These are phyloP conservation scores for Ustilago esculenta DNA, from an alignment of 1,284 basidiomycete genomes.

Conservation along the genomic window DNA sequence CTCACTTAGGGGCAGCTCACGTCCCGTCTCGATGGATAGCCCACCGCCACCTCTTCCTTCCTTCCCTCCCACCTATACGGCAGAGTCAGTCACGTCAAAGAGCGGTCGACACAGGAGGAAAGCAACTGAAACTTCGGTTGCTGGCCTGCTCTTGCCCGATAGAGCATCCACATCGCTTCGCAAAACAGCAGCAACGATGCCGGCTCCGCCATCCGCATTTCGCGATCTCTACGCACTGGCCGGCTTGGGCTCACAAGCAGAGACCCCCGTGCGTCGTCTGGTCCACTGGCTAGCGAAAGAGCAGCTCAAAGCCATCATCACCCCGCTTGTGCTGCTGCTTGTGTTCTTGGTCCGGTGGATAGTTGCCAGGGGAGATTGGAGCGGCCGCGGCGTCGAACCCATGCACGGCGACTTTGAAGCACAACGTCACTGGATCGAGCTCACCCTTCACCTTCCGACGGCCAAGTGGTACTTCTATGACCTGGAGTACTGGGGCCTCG, in stretches of 20 bases:
- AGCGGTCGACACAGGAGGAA: slow-evolving; percentile 19
- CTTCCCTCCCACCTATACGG: slow-evolving; percentile 9
- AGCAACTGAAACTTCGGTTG: slow-evolving; percentile 16
- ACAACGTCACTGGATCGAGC: slow-evolving; percentile 92
- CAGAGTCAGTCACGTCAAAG: slow-evolving; percentile 34
- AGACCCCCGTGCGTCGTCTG: slow-evolving; percentile 54
- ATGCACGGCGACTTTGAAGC: slow-evolving; percentile 93
- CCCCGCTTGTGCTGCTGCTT: slow-evolving; percentile 23
- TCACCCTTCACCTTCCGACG: slow-evolving; percentile 79
- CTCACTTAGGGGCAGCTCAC: slow-evolving; percentile 20
- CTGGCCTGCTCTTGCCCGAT: slow-evolving; percentile 14
- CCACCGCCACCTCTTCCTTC: slow-evolving; percentile 23
- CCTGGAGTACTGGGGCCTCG: slow-evolving; percentile 85
- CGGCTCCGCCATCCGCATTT: slow-evolving; percentile 11
- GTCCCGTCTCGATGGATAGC: slow-evolving; percentile 25
- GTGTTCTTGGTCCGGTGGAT: slow-evolving; percentile 48
- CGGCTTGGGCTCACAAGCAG: slow-evolving; percentile 30
- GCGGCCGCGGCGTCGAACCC: slow-evolving; percentile 78
- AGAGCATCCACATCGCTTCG: slow-evolving; percentile 8
- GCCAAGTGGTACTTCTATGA: slow-evolving; percentile 86
- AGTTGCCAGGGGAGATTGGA: slow-evolving; percentile 54
- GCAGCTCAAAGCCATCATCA: slow-evolving; percentile 28
- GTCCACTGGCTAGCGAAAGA: slow-evolving; percentile 58
- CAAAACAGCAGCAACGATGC: background rate
- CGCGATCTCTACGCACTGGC: slow-evolving; percentile 31